Evolutionary conservation across 208 protist genomes (phyloP).

Genomic region (Borovskyia barvae): DNA sequence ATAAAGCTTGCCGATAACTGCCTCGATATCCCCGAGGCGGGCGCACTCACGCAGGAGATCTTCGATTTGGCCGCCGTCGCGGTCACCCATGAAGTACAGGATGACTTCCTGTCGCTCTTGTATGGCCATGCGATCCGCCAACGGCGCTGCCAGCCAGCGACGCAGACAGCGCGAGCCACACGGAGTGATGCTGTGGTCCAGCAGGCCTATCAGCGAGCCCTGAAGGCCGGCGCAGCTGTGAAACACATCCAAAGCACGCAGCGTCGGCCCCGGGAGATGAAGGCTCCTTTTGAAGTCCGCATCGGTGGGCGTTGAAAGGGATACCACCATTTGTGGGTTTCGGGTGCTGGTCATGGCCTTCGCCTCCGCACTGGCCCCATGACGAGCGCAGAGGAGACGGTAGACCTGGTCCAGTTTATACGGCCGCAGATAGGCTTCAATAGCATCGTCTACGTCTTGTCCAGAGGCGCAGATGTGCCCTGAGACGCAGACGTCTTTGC

Average conservation of each 20-base stretch:
- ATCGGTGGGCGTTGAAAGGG: too few species aligned
- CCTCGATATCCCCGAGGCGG: slow-evolving; percentile 74
- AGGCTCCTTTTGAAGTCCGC: neutral
- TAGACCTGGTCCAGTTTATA: slow-evolving; percentile 64
- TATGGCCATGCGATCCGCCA: slow-evolving; percentile 32
- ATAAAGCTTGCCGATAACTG: slow-evolving; percentile 69
- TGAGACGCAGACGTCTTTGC: slow-evolving; percentile 47
- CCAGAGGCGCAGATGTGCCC: slow-evolving; percentile 6
- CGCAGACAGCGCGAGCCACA: slow-evolving; percentile 63
- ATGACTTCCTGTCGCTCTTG: slow-evolving; percentile 46
- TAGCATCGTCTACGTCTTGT: slow-evolving; percentile 37
- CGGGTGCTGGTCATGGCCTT: neutral
- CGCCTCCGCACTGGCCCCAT: neutral
- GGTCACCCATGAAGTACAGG: slow-evolving; percentile 33
- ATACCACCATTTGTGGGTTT: too few species aligned
- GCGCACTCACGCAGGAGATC: slow-evolving; percentile 67
- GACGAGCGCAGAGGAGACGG: slow-evolving; percentile 22
- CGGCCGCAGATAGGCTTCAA: slow-evolving; percentile 49
- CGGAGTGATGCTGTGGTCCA: slow-evolving; percentile 72
- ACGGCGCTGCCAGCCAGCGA: slow-evolving; percentile 66
- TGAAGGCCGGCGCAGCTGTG: slow-evolving; percentile 42
- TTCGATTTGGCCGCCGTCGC: slow-evolving; percentile 38
- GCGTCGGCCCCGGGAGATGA: slow-evolving; percentile 55
- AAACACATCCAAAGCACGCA: slow-evolving; percentile 85
- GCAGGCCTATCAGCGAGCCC: slow-evolving; percentile 55